phyloP scores from a whole-genome alignment of 192 early-diverging fungal genomes.

The Linnemannia hyalina region DNA sequence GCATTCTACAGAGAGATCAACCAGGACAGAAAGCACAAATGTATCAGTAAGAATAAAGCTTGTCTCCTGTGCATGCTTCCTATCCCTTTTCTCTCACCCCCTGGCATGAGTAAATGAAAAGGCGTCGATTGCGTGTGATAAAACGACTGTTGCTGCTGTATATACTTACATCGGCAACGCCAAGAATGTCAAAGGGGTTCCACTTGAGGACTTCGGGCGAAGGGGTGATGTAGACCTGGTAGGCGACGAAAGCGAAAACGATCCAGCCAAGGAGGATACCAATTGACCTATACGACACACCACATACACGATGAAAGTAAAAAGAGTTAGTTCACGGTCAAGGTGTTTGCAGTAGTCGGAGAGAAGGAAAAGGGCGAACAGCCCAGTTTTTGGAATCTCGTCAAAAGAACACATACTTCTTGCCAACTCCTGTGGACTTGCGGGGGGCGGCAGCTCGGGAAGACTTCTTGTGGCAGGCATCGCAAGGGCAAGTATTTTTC shows the following conservation, averaged over 20 bases:
- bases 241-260: slow-evolving; percentile 72
- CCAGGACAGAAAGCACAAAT: slow-evolving; percentile 1
- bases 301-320: no score
- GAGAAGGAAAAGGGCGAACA: background rate
- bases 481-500: slow-evolving; percentile 48
- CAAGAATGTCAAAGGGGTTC: slow-evolving; percentile 97
- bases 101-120: background rate
- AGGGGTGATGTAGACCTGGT: slow-evolving; percentile 74
- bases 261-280: slow-evolving; percentile 75
- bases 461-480: slow-evolving; percentile 50
- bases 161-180: slow-evolving; percentile 72
- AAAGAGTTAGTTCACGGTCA: background rate
- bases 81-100: background rate
- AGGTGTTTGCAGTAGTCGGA: background rate
- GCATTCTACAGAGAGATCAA: slow-evolving; percentile 44
- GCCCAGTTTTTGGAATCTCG: background rate
- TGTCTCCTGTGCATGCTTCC: background rate
- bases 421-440: slow-evolving; percentile 33
- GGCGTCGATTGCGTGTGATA: background rate
- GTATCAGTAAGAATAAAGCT: background rate
- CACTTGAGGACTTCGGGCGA: slow-evolving; percentile 77
- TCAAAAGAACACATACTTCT: slow-evolving; percentile 31
- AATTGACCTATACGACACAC: slow-evolving; percentile 43
- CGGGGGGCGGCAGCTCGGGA: slow-evolving; percentile 34
- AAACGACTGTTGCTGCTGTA: background rate